Base-by-base conservation (phyloP, 2,329 filamentous ascomycete genomes). In the Tolypocladium capitatum region DNA sequence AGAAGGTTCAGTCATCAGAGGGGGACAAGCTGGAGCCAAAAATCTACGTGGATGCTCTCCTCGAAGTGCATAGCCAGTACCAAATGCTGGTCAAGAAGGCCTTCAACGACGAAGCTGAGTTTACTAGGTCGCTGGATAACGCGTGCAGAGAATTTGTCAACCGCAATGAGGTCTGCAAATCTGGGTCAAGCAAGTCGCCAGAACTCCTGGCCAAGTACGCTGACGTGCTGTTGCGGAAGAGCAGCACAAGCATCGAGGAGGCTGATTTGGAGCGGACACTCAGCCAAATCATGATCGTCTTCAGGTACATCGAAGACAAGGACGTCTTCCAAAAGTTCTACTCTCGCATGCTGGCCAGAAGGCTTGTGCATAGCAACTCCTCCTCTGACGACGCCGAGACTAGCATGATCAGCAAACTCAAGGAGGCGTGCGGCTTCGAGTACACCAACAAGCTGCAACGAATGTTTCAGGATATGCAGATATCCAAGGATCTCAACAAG, bases 321-420 rank as follows among this genome's bases (percentile, higher is more conserved):
- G 92, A 98, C 61, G 94, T 98, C 5, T 98, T 98, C 76, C 92
- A 97, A 67, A 98, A 97, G 67, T 98, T 96, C 69, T 98, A 98
- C 69, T 94, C 91, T 2, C 86, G 90, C 53, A 95, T 95, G 83
- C 72, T 98, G 57, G 92, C 92, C 45, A 88, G 94, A 64, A 88
- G 92, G 58, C 72, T 98, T 48, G 92, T 98, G 18, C 88, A 96
- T 65, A 89, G 86, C 64, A 96, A 85, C 63, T 97, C 92, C 0
- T 92, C 92, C 3, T 96, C 90, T 2, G 90, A 95, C 56, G 92
- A 98, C 68, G 91, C 92, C 1, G 92, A 98, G 72, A 96, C 89
- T 0, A 96, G 88, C 70, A 98, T 98, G 92, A 98, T 98, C 66
- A 90, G 86, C 72, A 98, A 97, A 70, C 75, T 98, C 55, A 98